phyloP scores from a whole-genome alignment of 139 green algal genomes.

The Nannochloris sp. region DNA sequence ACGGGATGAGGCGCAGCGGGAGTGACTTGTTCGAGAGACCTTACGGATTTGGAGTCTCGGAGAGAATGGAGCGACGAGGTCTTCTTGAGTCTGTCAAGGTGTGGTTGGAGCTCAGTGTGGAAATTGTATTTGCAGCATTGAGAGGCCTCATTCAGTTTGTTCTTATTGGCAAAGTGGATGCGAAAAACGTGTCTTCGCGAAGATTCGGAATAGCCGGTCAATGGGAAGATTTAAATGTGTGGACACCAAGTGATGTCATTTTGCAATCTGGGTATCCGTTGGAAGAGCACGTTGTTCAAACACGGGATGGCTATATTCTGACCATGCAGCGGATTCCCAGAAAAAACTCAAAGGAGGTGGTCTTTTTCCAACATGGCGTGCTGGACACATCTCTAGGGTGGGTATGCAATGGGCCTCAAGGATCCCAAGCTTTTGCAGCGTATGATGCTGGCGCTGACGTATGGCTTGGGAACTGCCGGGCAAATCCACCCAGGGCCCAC shows the following conservation, averaged over 20 bases:
- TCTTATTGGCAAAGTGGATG: slow-evolving; percentile 14
- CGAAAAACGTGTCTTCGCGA: background rate
- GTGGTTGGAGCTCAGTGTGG: slow-evolving; percentile 41
- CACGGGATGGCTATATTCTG: slow-evolving; percentile 71
- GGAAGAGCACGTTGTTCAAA: slow-evolving; percentile 54
- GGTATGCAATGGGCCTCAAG: slow-evolving; percentile 65
- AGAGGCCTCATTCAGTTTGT: slow-evolving; percentile 25
- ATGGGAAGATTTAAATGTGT: slow-evolving; percentile 23
- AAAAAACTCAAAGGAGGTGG: slow-evolving; percentile 45
- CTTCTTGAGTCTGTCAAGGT: slow-evolving; percentile 48
- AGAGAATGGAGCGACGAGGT: slow-evolving; percentile 15
- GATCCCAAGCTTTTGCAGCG: slow-evolving; percentile 77
- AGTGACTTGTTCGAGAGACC: slow-evolving; percentile 37
- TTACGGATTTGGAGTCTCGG: slow-evolving; percentile 20
- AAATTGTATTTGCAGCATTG: slow-evolving; percentile 31
- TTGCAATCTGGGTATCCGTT: slow-evolving; percentile 47
- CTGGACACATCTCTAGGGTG: slow-evolving; percentile 85
- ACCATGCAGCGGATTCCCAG: slow-evolving; percentile 72
- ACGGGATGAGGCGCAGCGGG: slow-evolving; percentile 12
- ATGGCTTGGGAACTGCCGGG: slow-evolving; percentile 76
- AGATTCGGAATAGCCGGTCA: slow-evolving; percentile 1
- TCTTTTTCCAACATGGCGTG: slow-evolving; percentile 83
- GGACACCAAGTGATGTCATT: slow-evolving; percentile 30
- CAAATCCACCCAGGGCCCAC: slow-evolving; percentile 65
- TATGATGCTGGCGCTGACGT: slow-evolving; percentile 83